Base-by-base conservation (phyloP, 2,329 filamentous ascomycete genomes). In the Penicillium sumatraense region DNA sequence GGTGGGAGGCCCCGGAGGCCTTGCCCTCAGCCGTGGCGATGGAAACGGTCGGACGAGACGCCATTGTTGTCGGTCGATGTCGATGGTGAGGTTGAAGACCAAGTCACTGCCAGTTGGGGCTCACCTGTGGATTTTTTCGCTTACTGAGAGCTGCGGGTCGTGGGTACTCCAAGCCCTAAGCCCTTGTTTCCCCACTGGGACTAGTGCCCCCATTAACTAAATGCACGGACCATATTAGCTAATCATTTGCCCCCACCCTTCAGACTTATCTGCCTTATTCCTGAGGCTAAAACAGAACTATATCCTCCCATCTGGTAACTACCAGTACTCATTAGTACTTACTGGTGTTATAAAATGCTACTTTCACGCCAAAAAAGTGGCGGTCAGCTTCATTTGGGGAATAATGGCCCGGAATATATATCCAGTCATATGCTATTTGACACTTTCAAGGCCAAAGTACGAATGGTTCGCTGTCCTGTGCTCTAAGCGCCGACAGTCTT, bases 11-110 rank as follows among this genome's bases (percentile, higher is more conserved):
- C 79, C 90, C 90, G 81, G 88, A 90, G 83, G 91, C 85, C 84
- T 89, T 86, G 85, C 95, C 95, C 89, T 97, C 93, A 82, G 91
- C 92, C 82, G 89, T 88, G 84, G 96, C 88, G 84, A 99, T 93
- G 79, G 92, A 91, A 81, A 99, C 95, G 78, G 93, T 97, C 81
- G 95, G 95, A 85, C 95, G 88, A 80, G 90, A 93, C 84, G 93
- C 90, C 91, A 96, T 96, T 86, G 81, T 86, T 73, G 73, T 66
- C 75, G 68, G 67, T 75, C 68, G 72, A 66, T 69, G 72, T 72
- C 68, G 71, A 68, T 66, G 67, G 69, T 69, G 69, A 71, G 63
- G 68, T 70, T 72, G 68, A 68, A 71, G 71, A 70, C 70, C 68
- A 64, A 72, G 59, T 63, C 60, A 64, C 64, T 64, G 56, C 59